Evolutionary conservation across 148 eudicot species (phyloP), one percentile per base, ranked within the genome.

Genomic region (Chenopodium album): DNA sequence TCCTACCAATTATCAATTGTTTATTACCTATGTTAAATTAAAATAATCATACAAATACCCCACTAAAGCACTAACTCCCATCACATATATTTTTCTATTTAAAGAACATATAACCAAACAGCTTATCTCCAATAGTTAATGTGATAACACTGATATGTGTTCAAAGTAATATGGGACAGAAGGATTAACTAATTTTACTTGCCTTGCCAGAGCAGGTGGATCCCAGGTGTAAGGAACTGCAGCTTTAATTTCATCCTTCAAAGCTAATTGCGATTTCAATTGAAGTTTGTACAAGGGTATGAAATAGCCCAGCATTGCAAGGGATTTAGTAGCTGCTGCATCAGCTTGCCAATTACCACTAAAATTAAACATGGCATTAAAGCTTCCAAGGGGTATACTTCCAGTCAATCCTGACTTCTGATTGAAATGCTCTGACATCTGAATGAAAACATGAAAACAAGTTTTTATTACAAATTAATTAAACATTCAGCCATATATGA

Each of bases 301-400:
- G 75, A 90, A 82, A 84, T 85, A 85, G 62, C 99, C 99, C 80
- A 88, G 86, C 97, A 94, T 91, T 46, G 97, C 98, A 77, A 96
- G 98, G 73, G 98, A 92, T 83, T 96, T 96, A 69, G 99, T 92
- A 65, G 93, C 84, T 16, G 92, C 94, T 78, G 95, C 97, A 84
- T 96, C 99, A 70, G 89, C 88, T 88, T 91, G 95, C 98, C 93
- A 84, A 67, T 84, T 91, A 12, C 97, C 97, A 79, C 92, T 96
- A 85, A 94, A 94, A 89, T 96, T 96, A 85, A 96, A 96, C 99
- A 96, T 96, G 79, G 99, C 92, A 82, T 96, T 96, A 82, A 96
- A 94, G 90, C 95, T 90, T 86, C 99, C 99, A 67, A 94, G 97
- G 65, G 99, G 99, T 47, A 91, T 86, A 73, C 78, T 78, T 76